phyloP scores from a whole-genome alignment of 352 stramenopile genomes.

The Phytopythium kandeliae region DNA sequence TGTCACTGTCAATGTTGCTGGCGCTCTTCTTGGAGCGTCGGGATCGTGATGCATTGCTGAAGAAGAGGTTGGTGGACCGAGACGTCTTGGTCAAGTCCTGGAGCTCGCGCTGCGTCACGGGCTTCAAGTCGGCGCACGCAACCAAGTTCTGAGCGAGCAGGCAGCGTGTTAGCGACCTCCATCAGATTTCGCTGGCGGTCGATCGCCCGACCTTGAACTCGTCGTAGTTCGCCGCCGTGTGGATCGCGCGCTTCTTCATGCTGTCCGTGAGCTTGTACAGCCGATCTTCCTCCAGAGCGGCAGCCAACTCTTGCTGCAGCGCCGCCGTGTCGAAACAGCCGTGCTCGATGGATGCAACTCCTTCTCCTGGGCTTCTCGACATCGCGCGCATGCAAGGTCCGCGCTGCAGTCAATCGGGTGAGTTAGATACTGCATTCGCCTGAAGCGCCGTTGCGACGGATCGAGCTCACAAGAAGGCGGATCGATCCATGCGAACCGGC shows the following conservation, averaged over 20 bases:
- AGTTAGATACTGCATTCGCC: not conserved
- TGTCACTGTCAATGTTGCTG: not conserved
- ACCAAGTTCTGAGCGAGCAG: conserved; percentile 58
- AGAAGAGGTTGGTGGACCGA: conserved; percentile 62
- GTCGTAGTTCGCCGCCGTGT: conserved; percentile 78
- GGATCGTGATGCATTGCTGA: conserved; percentile 25
- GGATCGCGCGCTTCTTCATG: conserved; percentile 87
- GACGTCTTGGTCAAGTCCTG: conserved; percentile 41
- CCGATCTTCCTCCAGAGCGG: conserved; percentile 74
- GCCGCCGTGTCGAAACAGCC: conserved; percentile 67
- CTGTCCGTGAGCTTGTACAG: conserved; percentile 81
- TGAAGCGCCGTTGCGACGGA: not conserved
- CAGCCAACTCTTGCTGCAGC: conserved; percentile 64
- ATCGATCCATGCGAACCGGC: not conserved
- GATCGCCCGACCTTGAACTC: conserved; percentile 67
- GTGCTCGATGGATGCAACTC: conserved; percentile 76
- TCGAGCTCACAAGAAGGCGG: not conserved
- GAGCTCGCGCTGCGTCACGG: conserved; percentile 70
- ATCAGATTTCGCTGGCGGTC: not conserved
- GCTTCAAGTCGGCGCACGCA: conserved; percentile 77
- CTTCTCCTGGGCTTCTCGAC: conserved; percentile 11
- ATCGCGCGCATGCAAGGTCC: conserved; percentile 7
- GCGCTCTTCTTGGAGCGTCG: conserved; percentile 7
- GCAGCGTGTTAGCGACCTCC: not conserved
- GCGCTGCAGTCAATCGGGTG: not conserved